Conservation (phyloP, 106 monocot genomes). For the Dendrobium chrysotoxum region DNA sequence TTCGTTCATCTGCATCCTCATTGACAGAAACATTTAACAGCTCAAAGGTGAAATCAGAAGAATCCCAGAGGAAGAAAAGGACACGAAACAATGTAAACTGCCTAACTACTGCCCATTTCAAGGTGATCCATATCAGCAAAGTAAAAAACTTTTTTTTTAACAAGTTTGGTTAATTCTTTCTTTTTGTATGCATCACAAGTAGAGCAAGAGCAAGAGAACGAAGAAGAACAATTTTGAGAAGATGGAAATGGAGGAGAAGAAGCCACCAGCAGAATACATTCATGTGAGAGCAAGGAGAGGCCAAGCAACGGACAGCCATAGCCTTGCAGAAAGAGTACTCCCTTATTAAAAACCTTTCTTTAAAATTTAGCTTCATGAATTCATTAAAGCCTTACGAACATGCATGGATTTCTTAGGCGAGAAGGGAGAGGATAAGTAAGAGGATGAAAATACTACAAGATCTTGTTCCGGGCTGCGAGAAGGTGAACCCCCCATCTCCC, state of each 20-base stretch:
- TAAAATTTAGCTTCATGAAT: background rate
- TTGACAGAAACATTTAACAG: background rate
- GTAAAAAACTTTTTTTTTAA: background rate
- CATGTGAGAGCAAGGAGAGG: slow-evolving; percentile 1
- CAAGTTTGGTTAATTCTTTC: background rate
- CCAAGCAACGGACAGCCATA: slow-evolving; percentile 1
- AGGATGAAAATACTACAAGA: slow-evolving; percentile 43
- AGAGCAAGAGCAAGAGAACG: background rate
- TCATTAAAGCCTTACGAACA: background rate
- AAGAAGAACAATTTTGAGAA: background rate
- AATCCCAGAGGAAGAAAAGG: background rate
- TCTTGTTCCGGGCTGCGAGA: slow-evolving; percentile 44
- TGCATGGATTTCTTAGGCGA: slow-evolving; percentile 14
- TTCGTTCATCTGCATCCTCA: background rate
- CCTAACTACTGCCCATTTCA: background rate
- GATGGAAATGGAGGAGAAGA: background rate
- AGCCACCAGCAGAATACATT: background rate
- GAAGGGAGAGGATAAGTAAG: slow-evolving; percentile 47
- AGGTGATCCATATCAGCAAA: background rate
- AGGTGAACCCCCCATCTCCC: slow-evolving; percentile 16
- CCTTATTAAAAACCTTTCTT: background rate
- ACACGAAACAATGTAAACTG: background rate
- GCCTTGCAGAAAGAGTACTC: slow-evolving; percentile 1
- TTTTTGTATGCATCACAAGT: background rate
- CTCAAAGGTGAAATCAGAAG: background rate